Percentiles rank a stretch among this genome's conserved stretches.
Evolutionary conservation across 441 rosid species (phyloP).

Genomic region (Gossypium lobatum): DNA sequence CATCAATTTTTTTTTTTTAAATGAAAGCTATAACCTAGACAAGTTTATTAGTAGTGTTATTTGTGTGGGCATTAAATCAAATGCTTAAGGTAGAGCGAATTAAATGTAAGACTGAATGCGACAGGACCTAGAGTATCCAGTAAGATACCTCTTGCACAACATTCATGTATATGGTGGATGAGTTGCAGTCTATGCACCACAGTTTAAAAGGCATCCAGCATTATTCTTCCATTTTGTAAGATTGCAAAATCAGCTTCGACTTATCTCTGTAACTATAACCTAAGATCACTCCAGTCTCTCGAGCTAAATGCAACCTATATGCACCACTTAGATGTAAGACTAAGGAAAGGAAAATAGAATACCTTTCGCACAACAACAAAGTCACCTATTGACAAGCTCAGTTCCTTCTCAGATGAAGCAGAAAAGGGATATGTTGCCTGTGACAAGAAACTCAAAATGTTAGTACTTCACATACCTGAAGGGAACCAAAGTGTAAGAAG

Average conservation of each 20-base stretch:
- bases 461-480: slow-evolving; percentile 1
- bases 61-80: not conserved
- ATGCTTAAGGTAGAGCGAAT: not conserved
- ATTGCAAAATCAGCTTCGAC: not conserved
- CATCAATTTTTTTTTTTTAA: not conserved
- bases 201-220: not conserved
- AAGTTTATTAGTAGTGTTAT: not conserved
- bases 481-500: not conserved
- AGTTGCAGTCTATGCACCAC: not conserved
- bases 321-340: not conserved
- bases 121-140: not conserved
- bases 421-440: slow-evolving; percentile 53
- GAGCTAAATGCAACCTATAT: slow-evolving; percentile 8
- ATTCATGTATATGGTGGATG: not conserved
- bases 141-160: not conserved
- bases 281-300: not conserved
- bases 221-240: not conserved
- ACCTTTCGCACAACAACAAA: slow-evolving; percentile 70
- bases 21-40: no score
- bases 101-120: not conserved
- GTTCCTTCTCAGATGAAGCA: slow-evolving; percentile 60
- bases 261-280: not conserved
- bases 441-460: slow-evolving; percentile 15
- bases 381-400: slow-evolving; percentile 56
- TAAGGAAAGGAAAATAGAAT: slow-evolving; percentile 9